Evolutionary conservation across 2,329 filamentous ascomycete genomes (phyloP), one percentile per base, ranked within the genome.

Genomic region (Sporothrix pallida): DNA sequence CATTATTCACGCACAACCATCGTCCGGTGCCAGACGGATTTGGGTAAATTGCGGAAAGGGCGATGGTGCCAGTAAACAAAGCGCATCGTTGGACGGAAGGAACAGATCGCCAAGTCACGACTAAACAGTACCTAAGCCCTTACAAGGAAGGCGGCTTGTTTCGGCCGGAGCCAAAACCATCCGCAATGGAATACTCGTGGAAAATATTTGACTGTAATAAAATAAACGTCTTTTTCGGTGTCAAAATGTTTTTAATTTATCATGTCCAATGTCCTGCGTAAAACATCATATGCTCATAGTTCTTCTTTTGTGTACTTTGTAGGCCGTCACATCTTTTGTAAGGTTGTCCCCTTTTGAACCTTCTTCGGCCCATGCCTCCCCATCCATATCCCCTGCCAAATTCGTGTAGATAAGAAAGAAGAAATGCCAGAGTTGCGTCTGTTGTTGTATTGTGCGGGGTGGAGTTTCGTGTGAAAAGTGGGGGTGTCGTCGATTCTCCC

Each of bases 181-280:
- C 7, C 7, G 31, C 31, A 37, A 37, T 37, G 31, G 31, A 37
- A 37, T 37, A 37, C 3, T 37, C 31, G 31, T 6, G 31, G 31
- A 7, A 7, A 37, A 37, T 5, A 5, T 50, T 52, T 5, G 6
- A 17, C 2, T 52, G 8, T n/a, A 23, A 26, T 23, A 56, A 8
- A 62, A 62, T 62, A 8, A 6, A 42, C 26, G 62, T 9, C 48
- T 48, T 67, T 50, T 68, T 67, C 20, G 12, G 23, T 50, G 7
- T n/a, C 46, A 68, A 31, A 31, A 37, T 17, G 15, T 0, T 17
- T 69, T 2, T 56, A 52, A 52, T 26, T 69, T 37, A 37, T 52
- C 70, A 63, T 71, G 52, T 63, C 70, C 70, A 71, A 71, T 52
- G 23, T 37, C 44, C 44, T 10, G 46, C 56, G 70, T 71, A 23